Evolutionary conservation across 140 eudicot species (phyloP), one percentile per base, ranked within the genome.

Genomic region (Anethum foeniculum): DNA sequence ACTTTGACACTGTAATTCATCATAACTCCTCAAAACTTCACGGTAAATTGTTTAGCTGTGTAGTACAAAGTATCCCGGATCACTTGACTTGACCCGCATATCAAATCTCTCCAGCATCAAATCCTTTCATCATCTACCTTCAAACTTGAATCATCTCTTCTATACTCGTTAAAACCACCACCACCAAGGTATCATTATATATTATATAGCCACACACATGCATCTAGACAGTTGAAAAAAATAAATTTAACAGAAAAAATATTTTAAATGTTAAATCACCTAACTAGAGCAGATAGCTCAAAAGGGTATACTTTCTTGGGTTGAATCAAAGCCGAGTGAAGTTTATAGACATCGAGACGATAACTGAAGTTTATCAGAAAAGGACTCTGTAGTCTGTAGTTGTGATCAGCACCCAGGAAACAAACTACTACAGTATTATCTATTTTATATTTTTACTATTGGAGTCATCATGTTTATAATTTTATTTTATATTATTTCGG

Each of bases 1-100:
- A 62, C 74, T 84, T 32, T 88, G 79, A 65, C 47, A 28, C 78
- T 79, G 83, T 76, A 87, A 41, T 25, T 85, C 92, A 80, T 84
- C 83, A 51, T 86, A 87, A 79, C 77, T 79, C 83, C 79, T 79
- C 72, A 85, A 75, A 80, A 90, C 85, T 75, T 90, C 86, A 21
- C 46, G 38, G 51, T 85, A 89, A 38, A 78, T 82, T 80, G 81
- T 23, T 85, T 83, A 12, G 51, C 83, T 71, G 83, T 87, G 38
- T 32, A 11, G 64, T 87, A 83, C 71, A 51, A 77, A 10, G 76
- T 52, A 12, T 65, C 47, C 32, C 71, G 47, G 18, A 75, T 77
- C 62, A 69, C 43, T 56, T 79, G 39, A 39, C n/a, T n/a, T 15
- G 38, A 79, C 79, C 79, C 77, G n/a, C 81, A 56, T 54, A 49